Percentiles rank a stretch among this genome's conserved stretches.
Evolutionary conservation across 345 rosid genomes (phyloP).

Genomic region (Cardamine occulta): DNA sequence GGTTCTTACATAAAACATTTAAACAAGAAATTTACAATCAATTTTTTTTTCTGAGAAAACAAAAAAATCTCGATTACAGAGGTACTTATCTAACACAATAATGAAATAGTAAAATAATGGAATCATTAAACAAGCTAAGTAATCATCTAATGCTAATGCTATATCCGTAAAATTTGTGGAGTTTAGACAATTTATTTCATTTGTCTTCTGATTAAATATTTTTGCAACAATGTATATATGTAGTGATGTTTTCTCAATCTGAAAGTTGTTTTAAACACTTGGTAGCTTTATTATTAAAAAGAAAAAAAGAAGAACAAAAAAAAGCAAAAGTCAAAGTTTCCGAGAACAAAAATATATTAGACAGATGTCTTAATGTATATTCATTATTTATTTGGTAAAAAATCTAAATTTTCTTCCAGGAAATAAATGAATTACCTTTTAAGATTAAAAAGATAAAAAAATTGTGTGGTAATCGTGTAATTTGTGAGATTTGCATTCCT

Average conservation of each 20-base stretch:
- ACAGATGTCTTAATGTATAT: background rate
- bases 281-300: no score
- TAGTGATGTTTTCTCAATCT: background rate
- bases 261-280: background rate
- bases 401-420: background rate
- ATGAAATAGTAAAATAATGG: no score
- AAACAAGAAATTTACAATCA: background rate
- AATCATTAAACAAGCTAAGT: no score
- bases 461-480: background rate
- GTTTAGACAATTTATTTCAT: background rate
- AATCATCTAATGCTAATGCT: background rate
- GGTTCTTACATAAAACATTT: background rate
- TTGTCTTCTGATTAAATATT: background rate
- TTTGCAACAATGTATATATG: background rate
- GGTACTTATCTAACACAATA: background rate
- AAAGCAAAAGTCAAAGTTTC: background rate
- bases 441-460: no score
- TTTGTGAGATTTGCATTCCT: background rate
- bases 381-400: background rate
- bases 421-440: background rate
- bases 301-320: background rate
- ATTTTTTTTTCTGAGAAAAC: no score
- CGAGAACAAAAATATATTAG: background rate
- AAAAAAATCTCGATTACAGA: no score
- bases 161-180: background rate